Evolutionary conservation across 2,329 filamentous ascomycete genomes (phyloP).

Genomic region (Pseudogymnoascus pannorum): DNA sequence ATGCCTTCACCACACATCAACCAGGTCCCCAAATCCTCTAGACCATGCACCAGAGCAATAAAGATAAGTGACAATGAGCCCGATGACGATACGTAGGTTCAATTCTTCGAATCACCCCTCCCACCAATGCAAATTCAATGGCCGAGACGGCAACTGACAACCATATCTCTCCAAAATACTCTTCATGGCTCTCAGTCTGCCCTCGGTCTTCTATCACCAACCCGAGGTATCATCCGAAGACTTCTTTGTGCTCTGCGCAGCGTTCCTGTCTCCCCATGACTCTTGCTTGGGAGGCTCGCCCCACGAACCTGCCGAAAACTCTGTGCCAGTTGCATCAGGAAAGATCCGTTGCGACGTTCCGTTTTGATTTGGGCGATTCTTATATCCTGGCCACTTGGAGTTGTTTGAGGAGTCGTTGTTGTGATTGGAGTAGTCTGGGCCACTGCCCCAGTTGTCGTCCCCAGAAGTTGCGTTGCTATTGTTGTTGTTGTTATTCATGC

Average conservation of each 20-base stretch:
- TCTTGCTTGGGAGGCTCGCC: conserved; percentile 6
- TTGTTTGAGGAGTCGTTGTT: conserved; percentile 11
- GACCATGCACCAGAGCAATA: neutral
- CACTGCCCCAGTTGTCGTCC: conserved; percentile 10
- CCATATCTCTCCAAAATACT: neutral
- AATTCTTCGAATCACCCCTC: neutral
- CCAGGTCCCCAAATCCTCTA: neutral
- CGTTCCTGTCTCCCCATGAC: conserved; percentile 7
- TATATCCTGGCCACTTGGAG: neutral
- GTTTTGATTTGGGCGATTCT: conserved; percentile 5
- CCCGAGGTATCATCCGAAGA: neutral
- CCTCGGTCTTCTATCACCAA: neutral
- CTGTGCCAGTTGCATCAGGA: conserved; percentile 11
- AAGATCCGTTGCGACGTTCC: neutral
- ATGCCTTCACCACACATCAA: neutral
- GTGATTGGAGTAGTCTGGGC: neutral
- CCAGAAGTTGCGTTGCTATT: neutral
- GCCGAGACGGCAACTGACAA: neutral
- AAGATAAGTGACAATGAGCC: neutral
- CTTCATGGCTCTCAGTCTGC: neutral
- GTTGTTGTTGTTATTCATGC: conserved; percentile 2
- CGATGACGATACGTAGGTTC: neutral
- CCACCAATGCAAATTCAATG: neutral
- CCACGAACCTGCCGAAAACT: conserved; percentile 16
- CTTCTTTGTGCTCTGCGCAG: conserved; percentile 7